These are phyloP conservation scores for Suillus occidentalis DNA, from an alignment of 768 basidiomycete genomes.

Conservation along the genomic window DNA sequence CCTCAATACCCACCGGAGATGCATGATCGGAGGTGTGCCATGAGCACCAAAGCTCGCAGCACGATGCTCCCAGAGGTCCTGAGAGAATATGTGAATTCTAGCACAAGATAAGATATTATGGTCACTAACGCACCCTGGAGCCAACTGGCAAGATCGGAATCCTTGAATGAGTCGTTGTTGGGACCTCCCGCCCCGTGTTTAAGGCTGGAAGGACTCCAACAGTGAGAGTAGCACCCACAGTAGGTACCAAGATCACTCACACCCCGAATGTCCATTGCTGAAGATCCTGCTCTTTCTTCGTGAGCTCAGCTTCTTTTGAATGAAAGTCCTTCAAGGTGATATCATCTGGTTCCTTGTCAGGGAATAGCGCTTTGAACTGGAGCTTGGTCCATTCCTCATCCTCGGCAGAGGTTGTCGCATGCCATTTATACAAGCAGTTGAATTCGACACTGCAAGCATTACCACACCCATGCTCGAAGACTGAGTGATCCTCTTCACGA, in stretches of 20 bases:
- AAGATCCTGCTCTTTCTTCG: conserved; percentile 44
- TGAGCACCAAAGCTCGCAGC: conserved; percentile 77
- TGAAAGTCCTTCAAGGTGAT: conserved; percentile 53
- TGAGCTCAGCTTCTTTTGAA: conserved; percentile 38
- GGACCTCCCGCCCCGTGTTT: conserved; percentile 55
- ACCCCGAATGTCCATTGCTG: conserved; percentile 67
- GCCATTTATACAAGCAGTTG: conserved; percentile 85
- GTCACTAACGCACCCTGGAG: conserved; percentile 66
- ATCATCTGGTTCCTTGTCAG: conserved; percentile 48
- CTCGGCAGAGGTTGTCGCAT: conserved; percentile 70
- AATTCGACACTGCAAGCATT: conserved; percentile 88
- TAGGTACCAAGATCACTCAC: conserved; percentile 35
- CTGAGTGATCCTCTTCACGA: conserved; percentile 54
- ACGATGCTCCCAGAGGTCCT: conserved; percentile 72
- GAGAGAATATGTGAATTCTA: not conserved
- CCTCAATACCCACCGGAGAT: conserved; percentile 81
- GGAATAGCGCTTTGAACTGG: conserved; percentile 54
- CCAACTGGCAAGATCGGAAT: conserved; percentile 66
- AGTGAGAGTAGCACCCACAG: conserved; percentile 2
- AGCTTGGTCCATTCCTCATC: conserved; percentile 70
- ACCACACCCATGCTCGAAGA: conserved; percentile 78
- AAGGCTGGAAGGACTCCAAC: conserved; percentile 45
- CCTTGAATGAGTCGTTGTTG: conserved; percentile 47
- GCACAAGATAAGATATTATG: not conserved
- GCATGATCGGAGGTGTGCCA: conserved; percentile 74